Base-by-base conservation (phyloP, 768 basidiomycete genomes). In the Rhodotorula taiwanensis region DNA sequence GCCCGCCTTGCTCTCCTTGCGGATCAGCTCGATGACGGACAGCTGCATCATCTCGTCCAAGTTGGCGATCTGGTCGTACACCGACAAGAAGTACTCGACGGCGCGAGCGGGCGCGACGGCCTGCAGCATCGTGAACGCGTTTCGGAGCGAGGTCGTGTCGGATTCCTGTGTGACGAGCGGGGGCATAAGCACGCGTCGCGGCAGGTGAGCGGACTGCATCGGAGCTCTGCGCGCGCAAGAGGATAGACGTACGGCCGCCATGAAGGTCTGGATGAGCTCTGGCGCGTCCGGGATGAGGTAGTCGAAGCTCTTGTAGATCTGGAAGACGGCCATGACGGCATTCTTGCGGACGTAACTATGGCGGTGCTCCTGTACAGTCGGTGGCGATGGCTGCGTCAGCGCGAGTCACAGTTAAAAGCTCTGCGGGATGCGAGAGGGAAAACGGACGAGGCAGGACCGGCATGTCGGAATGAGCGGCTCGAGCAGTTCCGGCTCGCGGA, bases 341-440 rank as follows among this genome's bases (percentile, higher is more conserved):
- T 97, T 94, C 80, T 97, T 97, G 72, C 95, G 86, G 58, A 98
- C 95, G 75, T 92, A 99, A 4, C 89, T 89, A 77, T 98, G 95
- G 54, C 94, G 85, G 77, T 98, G 94, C 78, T 99, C 93, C 79
- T 79, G 58, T 11, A n/a, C 23, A 2, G 5, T 10, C 27, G 39
- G n/a, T n/a, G n/a, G n/a, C n/a, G n/a, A n/a, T n/a, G n/a, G n/a
- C n/a, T n/a, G n/a, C n/a, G n/a, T n/a, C n/a, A n/a, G n/a, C n/a
- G n/a, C n/a, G n/a, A n/a, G n/a, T n/a, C n/a, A n/a, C n/a, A n/a
- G n/a, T n/a, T n/a, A n/a, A n/a, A n/a, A n/a, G n/a, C n/a, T n/a
- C n/a, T n/a, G n/a, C n/a, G n/a, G n/a, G n/a, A n/a, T n/a, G n/a
- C n/a, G n/a, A n/a, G n/a, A n/a, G n/a, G n/a, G n/a, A n/a, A n/a